Base-by-base conservation (phyloP, 2,329 filamentous ascomycete species). In the Grosmannia serpens region DNA sequence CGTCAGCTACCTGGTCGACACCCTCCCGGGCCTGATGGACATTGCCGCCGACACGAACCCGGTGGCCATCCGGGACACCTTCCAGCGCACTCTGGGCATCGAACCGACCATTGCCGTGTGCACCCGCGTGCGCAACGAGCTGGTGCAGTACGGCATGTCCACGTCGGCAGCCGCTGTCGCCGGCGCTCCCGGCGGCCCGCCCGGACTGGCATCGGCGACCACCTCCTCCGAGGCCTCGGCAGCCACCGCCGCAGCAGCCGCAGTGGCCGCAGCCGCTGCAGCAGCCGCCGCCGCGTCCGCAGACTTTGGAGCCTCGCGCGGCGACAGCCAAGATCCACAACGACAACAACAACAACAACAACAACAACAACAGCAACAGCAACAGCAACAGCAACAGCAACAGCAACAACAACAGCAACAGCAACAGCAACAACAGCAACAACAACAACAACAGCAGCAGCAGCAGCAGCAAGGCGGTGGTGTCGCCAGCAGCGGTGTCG, bases 1-100 rank as follows among this genome's bases (percentile, higher is more conserved):
- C 64, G 76, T 86, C 35, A 73, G 74, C 51, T 86, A 85, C 67
- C 73, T 86, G 3, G 75, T 81, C 65, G 82, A 85, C 60, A 79
- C 78, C 57, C 73, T 86, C 7, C 80, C 81, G 20, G 76, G 81
- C 57, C 77, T 84, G 67, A 82, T 85, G 77, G 75, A 70, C 61
- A 75, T 86, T 61, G 75, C 74, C 11, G 67, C 79, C 31, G 81
- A 84, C 61, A 84, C 81, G 1, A 83, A 79, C 56, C 82, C 82
- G 1, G 75, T 79, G 47, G 77, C 80, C 52, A 83, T 86, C 59
- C 75, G 77, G 50, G 83, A 86, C 58, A 74, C 78, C 56, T 71
- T 85, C 44, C 69, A 81, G 51, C 77, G 80, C 53, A 73, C 77
- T 15, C 72, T 84, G 27, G 80, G 80, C 56, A 75, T 83, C 41